phyloP scores from a whole-genome alignment of 1,284 basidiomycete genomes.

The Cryptococcus depauperatus region DNA sequence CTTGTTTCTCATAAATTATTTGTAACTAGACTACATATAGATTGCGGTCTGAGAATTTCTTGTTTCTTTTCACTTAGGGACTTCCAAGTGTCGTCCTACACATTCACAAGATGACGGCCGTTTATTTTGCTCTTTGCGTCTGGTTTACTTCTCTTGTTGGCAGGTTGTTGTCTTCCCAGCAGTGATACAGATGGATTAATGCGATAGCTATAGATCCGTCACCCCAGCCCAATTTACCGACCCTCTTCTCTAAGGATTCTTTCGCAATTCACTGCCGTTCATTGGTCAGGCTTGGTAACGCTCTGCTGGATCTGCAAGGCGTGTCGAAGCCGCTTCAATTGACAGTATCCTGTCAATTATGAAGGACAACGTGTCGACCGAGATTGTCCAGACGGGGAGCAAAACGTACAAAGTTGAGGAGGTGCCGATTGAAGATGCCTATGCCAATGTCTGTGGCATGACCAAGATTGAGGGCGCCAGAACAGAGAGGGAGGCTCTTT shows the following conservation, averaged over 20 bases:
- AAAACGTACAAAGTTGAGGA: not conserved
- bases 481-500: slow-evolving; percentile 25
- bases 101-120: slow-evolving; percentile 14
- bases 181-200: not conserved
- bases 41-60: not conserved
- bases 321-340: too few relatives aligned
- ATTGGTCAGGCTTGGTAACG: too few relatives aligned
- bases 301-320: too few relatives aligned
- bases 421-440: slow-evolving; percentile 14
- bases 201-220: not conserved
- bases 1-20: too few relatives aligned
- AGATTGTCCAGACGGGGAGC: not conserved
- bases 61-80: not conserved
- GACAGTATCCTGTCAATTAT: too few relatives aligned
- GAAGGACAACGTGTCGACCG: too few relatives aligned
- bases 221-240: not conserved
- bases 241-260: slow-evolving; percentile 21
- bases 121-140: slow-evolving; percentile 16
- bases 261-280: slow-evolving; percentile 19
- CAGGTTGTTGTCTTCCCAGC: slow-evolving; percentile 4
- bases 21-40: too few relatives aligned
- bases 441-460: slow-evolving; percentile 18
- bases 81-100: not conserved
- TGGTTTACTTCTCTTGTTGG: slow-evolving; percentile 18
- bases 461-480: slow-evolving; percentile 20